phyloP scores from a whole-genome alignment of 352 stramenopile species.

The Globisporangium alternatum region DNA sequence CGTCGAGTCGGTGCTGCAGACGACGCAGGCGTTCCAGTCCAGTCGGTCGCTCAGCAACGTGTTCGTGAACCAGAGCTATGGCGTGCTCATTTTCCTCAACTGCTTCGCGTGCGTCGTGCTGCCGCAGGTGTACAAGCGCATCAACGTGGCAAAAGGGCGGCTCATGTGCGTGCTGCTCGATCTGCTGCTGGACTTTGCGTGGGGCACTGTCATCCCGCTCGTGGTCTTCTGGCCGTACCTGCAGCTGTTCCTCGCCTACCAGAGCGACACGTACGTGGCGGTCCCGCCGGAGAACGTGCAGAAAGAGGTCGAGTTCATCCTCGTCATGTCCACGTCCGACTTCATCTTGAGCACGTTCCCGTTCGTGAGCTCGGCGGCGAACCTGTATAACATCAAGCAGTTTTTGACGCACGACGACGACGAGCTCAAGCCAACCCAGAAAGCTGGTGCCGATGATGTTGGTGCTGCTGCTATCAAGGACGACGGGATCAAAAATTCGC shows the following conservation, averaged over 20 bases:
- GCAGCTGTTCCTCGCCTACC: not conserved
- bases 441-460: not conserved
- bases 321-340: slow-evolving; percentile 19
- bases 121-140: slow-evolving; percentile 21
- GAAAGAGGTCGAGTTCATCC: slow-evolving; percentile 21
- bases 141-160: slow-evolving; percentile 20
- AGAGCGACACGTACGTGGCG: not conserved
- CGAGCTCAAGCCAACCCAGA: not conserved
- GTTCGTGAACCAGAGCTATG: slow-evolving; percentile 32
- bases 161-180: slow-evolving; percentile 26
- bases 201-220: slow-evolving; percentile 25
- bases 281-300: slow-evolving; percentile 10
- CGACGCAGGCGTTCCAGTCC: slow-evolving; percentile 24
- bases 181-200: slow-evolving; percentile 29
- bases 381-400: slow-evolving; percentile 13
- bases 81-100: slow-evolving; percentile 28
- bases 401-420: slow-evolving; percentile 1
- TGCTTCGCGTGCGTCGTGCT: slow-evolving; percentile 27
- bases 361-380: slow-evolving; percentile 17
- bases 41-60: slow-evolving; percentile 25
- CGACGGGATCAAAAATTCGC: not conserved
- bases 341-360: slow-evolving; percentile 23
- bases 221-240: slow-evolving; percentile 26
- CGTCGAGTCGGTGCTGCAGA: slow-evolving; percentile 25
- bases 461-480: not conserved